Evolutionary conservation across 148 eudicot species (phyloP).

Genomic region (Rhododendron williamsianum): DNA sequence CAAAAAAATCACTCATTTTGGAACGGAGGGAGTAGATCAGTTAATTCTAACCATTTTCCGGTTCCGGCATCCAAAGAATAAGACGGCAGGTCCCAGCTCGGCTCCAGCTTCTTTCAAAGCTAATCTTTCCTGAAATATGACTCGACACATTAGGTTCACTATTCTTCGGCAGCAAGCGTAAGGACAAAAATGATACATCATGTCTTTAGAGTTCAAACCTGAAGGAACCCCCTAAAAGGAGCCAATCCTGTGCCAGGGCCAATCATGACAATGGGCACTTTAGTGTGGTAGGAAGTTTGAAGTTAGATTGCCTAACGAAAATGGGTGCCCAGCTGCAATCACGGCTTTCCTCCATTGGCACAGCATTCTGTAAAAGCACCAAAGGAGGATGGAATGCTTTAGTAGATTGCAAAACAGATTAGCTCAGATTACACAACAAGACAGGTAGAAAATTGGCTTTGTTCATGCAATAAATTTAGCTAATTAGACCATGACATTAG

Average conservation of each 20-base stretch:
- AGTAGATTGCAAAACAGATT: background rate
- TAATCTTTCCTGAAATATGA: slow-evolving; percentile 63
- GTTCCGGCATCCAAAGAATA: slow-evolving; percentile 93
- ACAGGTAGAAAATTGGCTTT: background rate
- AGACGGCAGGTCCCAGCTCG: slow-evolving; percentile 64
- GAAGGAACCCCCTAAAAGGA: slow-evolving; percentile 97
- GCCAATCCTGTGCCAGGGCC: slow-evolving; percentile 99
- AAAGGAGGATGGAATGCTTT: slow-evolving; percentile 5
- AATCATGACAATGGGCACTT: slow-evolving; percentile 84
- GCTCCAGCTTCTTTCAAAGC: slow-evolving; percentile 82
- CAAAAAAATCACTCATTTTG: no score
- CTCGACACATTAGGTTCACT: background rate
- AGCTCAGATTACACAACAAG: background rate
- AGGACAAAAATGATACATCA: background rate
- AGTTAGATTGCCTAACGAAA: slow-evolving; percentile 88
- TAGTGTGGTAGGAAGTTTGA: slow-evolving; percentile 70
- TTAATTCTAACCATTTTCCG: slow-evolving; percentile 50
- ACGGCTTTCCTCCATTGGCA: slow-evolving; percentile 49
- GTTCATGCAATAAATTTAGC: background rate
- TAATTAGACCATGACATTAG: background rate
- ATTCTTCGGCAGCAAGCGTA: background rate
- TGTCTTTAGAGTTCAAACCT: slow-evolving; percentile 35
- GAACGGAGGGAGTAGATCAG: background rate
- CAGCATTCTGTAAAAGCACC: slow-evolving; percentile 63
- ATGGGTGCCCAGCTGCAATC: slow-evolving; percentile 83